Conservation (phyloP, 768 basidiomycete genomes). For the Lentinula boryana region DNA sequence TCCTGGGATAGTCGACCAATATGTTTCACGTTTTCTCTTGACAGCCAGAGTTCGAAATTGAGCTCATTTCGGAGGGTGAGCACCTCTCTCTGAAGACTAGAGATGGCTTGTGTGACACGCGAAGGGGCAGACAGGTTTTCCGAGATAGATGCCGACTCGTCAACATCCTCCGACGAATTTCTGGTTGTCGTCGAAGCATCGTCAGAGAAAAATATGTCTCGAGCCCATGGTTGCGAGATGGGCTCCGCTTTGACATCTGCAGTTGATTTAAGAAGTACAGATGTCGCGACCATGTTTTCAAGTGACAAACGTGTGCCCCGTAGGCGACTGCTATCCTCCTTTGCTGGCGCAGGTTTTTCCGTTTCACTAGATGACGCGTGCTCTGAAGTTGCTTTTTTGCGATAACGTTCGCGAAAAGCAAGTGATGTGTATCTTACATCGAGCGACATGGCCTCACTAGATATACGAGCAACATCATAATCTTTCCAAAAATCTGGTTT, state of each 20-base stretch:
- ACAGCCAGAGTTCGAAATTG: conserved; percentile 81
- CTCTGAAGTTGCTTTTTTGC: not conserved
- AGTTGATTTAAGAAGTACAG: conserved; percentile 68
- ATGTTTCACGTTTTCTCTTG: conserved; percentile 75
- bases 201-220: conserved; percentile 31
- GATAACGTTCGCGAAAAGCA: conserved; percentile 32
- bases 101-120: conserved; percentile 60
- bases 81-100: conserved; percentile 69
- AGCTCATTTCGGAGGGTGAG: conserved; percentile 73
- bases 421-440: conserved; percentile 52
- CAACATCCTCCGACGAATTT: conserved; percentile 9
- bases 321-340: conserved; percentile 28
- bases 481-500: conserved; percentile 60
- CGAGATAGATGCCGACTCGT: not conserved
- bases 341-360: conserved; percentile 18
- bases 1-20: conserved; percentile 78
- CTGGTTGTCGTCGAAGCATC: conserved; percentile 19
- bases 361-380: conserved; percentile 8
- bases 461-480: conserved; percentile 55
- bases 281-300: conserved; percentile 70
- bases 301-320: conserved; percentile 45
- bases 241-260: conserved; percentile 56
- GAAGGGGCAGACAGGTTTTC: conserved; percentile 25
- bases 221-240: conserved; percentile 48
- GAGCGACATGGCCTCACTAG: conserved; percentile 65